A percentile compares a stretch with the other conserved stretches of the same genome.
These are phyloP conservation scores for Nepenthes mirabilis DNA, from an alignment of 148 eudicot species.

Conservation along the genomic window DNA sequence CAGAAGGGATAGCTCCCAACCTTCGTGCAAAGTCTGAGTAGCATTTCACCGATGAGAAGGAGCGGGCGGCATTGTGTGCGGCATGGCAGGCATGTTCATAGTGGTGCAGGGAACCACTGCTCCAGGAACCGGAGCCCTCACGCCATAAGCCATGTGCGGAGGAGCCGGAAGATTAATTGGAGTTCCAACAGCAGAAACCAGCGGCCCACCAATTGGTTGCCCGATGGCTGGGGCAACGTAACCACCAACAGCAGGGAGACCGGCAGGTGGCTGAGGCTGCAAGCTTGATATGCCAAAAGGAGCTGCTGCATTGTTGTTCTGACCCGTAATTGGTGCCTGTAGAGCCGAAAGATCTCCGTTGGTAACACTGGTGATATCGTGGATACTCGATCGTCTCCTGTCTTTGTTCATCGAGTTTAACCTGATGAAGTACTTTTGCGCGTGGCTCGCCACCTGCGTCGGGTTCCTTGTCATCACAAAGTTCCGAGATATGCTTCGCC, in stretches of 20 bases:
- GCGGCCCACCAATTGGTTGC: neutral
- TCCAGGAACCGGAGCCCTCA: neutral
- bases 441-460: conserved; percentile 38
- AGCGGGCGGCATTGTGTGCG: neutral
- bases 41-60: neutral
- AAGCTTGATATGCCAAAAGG: neutral
- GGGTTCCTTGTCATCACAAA: conserved; percentile 18
- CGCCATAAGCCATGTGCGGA: neutral
- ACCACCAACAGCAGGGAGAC: neutral
- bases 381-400: conserved; percentile 18
- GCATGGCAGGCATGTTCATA: neutral
- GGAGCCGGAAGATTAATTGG: neutral
- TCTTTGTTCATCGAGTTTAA: conserved; percentile 1
- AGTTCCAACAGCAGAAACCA: neutral
- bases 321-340: neutral
- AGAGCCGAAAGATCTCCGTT: neutral
- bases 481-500: conserved; percentile 22
- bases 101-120: neutral
- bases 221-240: neutral
- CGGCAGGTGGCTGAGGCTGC: neutral
- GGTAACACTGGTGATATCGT: conserved; percentile 11
- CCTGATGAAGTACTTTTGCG: conserved; percentile 23
- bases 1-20: too few relatives aligned
- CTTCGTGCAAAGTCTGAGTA: neutral
- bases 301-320: neutral